Percentiles rank a stretch among this genome's conserved stretches.
phyloP scores from a whole-genome alignment of 106 monocot genomes.

The Dioscorea alata region DNA sequence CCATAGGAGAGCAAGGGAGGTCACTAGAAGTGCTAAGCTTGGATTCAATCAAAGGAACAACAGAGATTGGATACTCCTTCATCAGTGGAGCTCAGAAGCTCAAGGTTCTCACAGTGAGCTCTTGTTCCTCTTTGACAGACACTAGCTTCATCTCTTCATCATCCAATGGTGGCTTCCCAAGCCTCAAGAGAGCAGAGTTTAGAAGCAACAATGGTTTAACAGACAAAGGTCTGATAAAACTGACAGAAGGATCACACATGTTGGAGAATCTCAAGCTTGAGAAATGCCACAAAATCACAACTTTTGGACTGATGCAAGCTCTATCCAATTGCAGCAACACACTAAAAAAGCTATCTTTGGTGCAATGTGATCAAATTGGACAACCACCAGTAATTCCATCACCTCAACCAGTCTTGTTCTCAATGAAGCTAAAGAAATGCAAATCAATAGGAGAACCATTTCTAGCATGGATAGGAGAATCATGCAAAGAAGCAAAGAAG shows the following conservation, averaged over 20 bases:
- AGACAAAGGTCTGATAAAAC: neutral
- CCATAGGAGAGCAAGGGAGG: neutral
- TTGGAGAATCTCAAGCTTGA: neutral
- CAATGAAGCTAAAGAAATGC: slow-evolving; percentile 7
- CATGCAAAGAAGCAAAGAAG: neutral
- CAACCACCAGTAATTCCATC: neutral
- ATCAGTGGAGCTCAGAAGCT: neutral
- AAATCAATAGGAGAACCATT: neutral
- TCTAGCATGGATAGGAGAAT: neutral
- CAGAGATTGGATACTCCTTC: neutral
- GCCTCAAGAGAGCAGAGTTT: neutral
- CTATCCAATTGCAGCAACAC: neutral
- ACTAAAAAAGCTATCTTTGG: neutral
- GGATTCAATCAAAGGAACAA: neutral
- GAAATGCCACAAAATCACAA: slow-evolving; percentile 1
- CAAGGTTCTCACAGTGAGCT: neutral
- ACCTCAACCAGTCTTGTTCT: neutral
- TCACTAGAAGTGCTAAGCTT: neutral
- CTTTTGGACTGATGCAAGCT: neutral
- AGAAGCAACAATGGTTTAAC: neutral
- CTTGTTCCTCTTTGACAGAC: neutral
- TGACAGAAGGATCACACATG: neutral
- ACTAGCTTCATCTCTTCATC: neutral
- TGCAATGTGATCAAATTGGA: neutral
- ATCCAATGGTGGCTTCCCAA: neutral